phyloP scores from a whole-genome alignment of 495 filamentous ascomycete genomes.

The Tuber indicum region DNA sequence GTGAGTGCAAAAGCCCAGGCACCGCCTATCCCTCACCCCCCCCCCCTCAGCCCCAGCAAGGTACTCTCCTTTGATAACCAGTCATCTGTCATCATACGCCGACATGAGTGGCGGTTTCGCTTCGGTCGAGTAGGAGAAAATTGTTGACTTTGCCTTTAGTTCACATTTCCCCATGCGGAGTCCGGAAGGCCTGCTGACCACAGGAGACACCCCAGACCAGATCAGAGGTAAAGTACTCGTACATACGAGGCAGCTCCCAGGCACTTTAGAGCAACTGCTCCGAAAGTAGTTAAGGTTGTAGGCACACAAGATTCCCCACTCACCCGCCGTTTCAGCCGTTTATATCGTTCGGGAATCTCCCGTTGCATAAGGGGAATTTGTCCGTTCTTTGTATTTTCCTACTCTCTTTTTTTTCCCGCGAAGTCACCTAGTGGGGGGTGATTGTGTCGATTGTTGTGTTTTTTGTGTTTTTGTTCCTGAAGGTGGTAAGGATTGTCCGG shows the following conservation, averaged over 20 bases:
- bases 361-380: constrained; percentile 27
- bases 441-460: background rate
- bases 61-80: constrained; percentile 11
- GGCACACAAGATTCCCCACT: constrained; percentile 21
- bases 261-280: constrained; percentile 24
- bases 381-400: constrained; percentile 24
- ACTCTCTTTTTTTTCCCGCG: constrained; percentile 12
- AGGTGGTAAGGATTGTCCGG: background rate
- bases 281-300: constrained; percentile 30
- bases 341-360: constrained; percentile 35
- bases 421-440: constrained; percentile 22
- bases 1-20: background rate
- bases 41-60: constrained; percentile 8
- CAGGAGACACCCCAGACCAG: constrained; percentile 26
- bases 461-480: background rate
- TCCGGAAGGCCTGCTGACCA: constrained; percentile 36
- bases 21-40: constrained; percentile 16
- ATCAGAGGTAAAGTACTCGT: constrained; percentile 28
- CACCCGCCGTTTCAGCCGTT: constrained; percentile 35
- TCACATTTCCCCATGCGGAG: constrained; percentile 28
- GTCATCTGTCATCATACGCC: constrained; percentile 20
- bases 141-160: constrained; percentile 28
- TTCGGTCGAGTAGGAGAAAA: constrained; percentile 15
- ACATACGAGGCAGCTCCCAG: constrained; percentile 24
- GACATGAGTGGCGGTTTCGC: constrained; percentile 20